Conservation (phyloP, 2,329 filamentous ascomycete species). For the Colletotrichum neosansevieriae region DNA sequence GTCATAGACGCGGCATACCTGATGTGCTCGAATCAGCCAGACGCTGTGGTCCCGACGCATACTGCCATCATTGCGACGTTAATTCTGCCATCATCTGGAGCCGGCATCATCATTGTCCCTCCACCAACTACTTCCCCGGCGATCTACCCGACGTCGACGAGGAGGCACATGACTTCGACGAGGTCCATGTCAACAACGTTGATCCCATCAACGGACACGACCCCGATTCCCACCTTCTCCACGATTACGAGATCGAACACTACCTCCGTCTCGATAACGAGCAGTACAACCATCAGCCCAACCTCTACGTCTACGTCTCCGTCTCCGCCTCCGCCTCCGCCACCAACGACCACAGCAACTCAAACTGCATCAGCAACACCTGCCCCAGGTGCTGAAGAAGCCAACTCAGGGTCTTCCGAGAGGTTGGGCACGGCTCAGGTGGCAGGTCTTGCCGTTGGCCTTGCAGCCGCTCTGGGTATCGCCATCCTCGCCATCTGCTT, state of each 20-base stretch:
- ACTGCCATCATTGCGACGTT: slow-evolving; percentile 69
- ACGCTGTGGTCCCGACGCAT: slow-evolving; percentile 69
- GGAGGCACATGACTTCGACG: slow-evolving; percentile 12
- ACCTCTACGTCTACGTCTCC: not conserved
- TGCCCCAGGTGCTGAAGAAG: slow-evolving; percentile 26
- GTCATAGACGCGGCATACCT: slow-evolving; percentile 63
- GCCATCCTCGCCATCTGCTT: slow-evolving; percentile 62
- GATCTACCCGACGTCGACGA: slow-evolving; percentile 35
- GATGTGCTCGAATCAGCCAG: slow-evolving; percentile 67
- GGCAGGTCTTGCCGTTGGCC: slow-evolving; percentile 37
- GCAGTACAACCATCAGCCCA: slow-evolving; percentile 3
- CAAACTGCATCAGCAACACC: slow-evolving; percentile 25
- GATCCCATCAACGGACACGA: slow-evolving; percentile 25
- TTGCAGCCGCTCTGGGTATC: slow-evolving; percentile 48
- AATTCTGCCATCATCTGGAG: slow-evolving; percentile 53
- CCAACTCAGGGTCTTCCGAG: slow-evolving; percentile 26
- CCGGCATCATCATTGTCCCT: slow-evolving; percentile 50
- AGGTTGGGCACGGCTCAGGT: slow-evolving; percentile 36
- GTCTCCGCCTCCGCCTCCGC: slow-evolving; percentile 24
- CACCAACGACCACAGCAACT: slow-evolving; percentile 19
- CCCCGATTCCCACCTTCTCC: slow-evolving; percentile 29
- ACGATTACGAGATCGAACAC: slow-evolving; percentile 35
- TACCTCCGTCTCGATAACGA: slow-evolving; percentile 32
- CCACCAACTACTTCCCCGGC: slow-evolving; percentile 19
- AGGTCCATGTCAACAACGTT: slow-evolving; percentile 34